phyloP scores from a whole-genome alignment of 352 stramenopile genomes.

The Thraustochytrium striatum region DNA sequence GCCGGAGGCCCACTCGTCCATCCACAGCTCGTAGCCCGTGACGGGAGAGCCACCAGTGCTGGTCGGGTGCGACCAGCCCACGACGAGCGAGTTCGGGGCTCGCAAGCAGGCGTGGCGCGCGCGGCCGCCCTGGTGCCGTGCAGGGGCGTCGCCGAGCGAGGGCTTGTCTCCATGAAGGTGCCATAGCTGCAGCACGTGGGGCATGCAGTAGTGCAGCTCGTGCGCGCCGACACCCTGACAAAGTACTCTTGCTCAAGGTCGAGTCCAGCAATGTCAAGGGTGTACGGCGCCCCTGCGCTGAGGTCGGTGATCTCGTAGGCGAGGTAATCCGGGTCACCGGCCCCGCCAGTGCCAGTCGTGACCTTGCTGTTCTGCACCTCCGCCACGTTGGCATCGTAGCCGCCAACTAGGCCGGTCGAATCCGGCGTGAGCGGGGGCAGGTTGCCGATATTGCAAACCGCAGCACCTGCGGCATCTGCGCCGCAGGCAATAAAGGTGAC shows the following conservation, averaged over 20 bases:
- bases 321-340: slow-evolving; percentile 52
- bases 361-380: slow-evolving; percentile 28
- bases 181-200: slow-evolving; percentile 53
- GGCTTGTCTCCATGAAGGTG: slow-evolving; percentile 63
- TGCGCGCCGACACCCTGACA: slow-evolving; percentile 76
- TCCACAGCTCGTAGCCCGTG: slow-evolving; percentile 89
- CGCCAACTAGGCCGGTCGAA: slow-evolving; percentile 24
- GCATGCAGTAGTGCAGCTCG: slow-evolving; percentile 7
- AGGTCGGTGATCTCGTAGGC: slow-evolving; percentile 61
- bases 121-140: slow-evolving; percentile 78
- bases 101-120: slow-evolving; percentile 74
- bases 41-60: slow-evolving; percentile 82
- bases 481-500: slow-evolving; percentile 32
- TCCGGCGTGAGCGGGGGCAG: slow-evolving; percentile 2
- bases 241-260: slow-evolving; percentile 79
- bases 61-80: slow-evolving; percentile 80
- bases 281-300: slow-evolving; percentile 67
- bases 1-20: slow-evolving; percentile 85
- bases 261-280: slow-evolving; percentile 65
- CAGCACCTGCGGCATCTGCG: not conserved
- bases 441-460: slow-evolving; percentile 45
- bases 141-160: slow-evolving; percentile 72
- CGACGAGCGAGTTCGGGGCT: slow-evolving; percentile 80
- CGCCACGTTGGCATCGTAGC: slow-evolving; percentile 39
- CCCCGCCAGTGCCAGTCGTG: slow-evolving; percentile 46